Percentiles rank a stretch among this genome's conserved stretches.
phyloP scores from a whole-genome alignment of 768 basidiomycete genomes.

The Trametes villosa region DNA sequence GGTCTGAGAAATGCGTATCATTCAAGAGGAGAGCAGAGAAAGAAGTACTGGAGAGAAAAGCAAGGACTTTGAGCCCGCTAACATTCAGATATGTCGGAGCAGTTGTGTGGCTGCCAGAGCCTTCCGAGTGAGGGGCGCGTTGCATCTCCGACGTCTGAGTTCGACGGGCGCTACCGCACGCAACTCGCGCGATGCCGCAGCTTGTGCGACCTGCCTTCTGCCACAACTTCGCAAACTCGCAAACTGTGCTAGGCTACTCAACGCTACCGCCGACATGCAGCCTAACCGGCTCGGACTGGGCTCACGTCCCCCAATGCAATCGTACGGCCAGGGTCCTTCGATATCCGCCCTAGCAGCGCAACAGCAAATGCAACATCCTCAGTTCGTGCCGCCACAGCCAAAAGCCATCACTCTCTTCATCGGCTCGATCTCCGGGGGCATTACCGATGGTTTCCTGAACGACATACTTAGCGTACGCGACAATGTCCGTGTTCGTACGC shows the following conservation, averaged over 20 bases:
- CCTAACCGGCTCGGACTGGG: slow-evolving; percentile 85
- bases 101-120: no score
- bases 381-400: slow-evolving; percentile 70
- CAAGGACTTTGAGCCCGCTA: no score
- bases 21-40: no score
- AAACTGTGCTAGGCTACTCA: background rate
- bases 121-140: no score
- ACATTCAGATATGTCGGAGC: no score
- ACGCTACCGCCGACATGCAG: slow-evolving; percentile 50
- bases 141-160: no score
- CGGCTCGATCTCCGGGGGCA: slow-evolving; percentile 94
- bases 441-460: slow-evolving; percentile 82
- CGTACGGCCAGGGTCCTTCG: slow-evolving; percentile 91
- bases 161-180: no score
- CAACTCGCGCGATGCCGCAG: no score
- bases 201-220: no score
- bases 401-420: slow-evolving; percentile 83
- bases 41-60: no score
- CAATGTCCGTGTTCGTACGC: background rate
- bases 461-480: slow-evolving; percentile 73
- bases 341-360: slow-evolving; percentile 90
- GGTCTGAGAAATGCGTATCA: background rate
- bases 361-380: slow-evolving; percentile 60
- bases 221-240: no score
- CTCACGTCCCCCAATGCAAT: slow-evolving; percentile 84